A percentile compares a stretch with the other conserved stretches of the same genome.
These are phyloP conservation scores for Dendrobium huoshanense DNA, from an alignment of 106 monocot species.

Conservation along the genomic window DNA sequence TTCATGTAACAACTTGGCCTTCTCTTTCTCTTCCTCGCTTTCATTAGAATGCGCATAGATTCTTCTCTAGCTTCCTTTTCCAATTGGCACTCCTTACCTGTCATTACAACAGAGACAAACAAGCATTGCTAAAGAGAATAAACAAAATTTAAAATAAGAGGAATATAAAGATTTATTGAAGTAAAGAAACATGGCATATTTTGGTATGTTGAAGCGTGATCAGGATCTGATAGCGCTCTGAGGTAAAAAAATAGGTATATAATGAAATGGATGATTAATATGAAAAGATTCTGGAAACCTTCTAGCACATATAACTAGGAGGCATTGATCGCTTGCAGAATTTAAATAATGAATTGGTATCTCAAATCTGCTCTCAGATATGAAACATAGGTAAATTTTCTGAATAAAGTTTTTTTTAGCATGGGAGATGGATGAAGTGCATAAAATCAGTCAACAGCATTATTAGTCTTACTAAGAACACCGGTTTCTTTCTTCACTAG, in stretches of 20 bases:
- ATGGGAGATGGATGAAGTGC: not conserved
- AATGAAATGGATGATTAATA: no score
- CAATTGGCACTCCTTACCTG: slow-evolving; percentile 29
- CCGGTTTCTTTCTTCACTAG: slow-evolving; percentile 52
- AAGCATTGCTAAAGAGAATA: no score
- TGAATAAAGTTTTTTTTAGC: not conserved
- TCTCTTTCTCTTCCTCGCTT: slow-evolving; percentile 77
- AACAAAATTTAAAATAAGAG: no score
- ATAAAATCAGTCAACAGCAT: not conserved
- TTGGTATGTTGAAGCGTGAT: no score
- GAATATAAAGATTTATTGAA: no score
- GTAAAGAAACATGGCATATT: no score
- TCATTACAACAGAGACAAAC: slow-evolving; percentile 2
- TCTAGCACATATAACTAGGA: no score
- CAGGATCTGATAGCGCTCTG: no score
- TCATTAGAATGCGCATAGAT: slow-evolving; percentile 50
- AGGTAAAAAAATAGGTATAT: no score
- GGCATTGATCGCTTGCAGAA: no score
- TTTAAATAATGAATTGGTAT: not conserved
- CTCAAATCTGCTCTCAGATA: not conserved
- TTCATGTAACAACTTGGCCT: slow-evolving; percentile 23
- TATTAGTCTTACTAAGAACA: slow-evolving; percentile 7
- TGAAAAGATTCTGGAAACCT: no score
- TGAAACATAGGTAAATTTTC: not conserved
- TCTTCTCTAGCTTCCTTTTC: slow-evolving; percentile 45